Conservation (phyloP, 148 eudicot genomes). For the Polygonum maritimum region DNA sequence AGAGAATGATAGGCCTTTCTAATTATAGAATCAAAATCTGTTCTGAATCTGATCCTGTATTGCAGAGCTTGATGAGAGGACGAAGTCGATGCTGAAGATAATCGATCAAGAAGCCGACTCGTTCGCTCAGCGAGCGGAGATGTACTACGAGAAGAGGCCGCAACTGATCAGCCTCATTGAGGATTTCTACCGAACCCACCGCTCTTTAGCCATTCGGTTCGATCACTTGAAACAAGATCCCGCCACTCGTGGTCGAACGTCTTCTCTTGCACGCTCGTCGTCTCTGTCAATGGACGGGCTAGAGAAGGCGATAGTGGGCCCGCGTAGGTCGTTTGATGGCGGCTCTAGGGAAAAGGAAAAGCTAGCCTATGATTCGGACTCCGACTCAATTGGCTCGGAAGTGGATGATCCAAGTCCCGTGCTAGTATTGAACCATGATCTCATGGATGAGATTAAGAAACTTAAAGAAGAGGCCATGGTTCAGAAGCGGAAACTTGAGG, state of each 20-base stretch:
- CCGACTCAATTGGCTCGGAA: slow-evolving; percentile 58
- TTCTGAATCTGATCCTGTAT: background rate
- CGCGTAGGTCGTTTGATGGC: background rate
- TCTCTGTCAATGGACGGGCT: slow-evolving; percentile 24
- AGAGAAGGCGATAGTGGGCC: background rate
- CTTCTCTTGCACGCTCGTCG: slow-evolving; percentile 38
- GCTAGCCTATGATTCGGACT: slow-evolving; percentile 1
- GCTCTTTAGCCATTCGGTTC: slow-evolving; percentile 70
- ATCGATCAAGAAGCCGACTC: slow-evolving; percentile 95
- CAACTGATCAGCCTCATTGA: slow-evolving; percentile 68
- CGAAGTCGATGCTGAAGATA: slow-evolving; percentile 57
- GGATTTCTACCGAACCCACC: slow-evolving; percentile 69
- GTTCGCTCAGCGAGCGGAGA: slow-evolving; percentile 85
- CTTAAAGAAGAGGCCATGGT: background rate
- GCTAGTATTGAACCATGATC: slow-evolving; percentile 19
- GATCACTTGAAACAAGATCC: slow-evolving; percentile 57
- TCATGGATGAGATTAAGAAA: background rate
- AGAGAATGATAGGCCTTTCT: too few relatives aligned
- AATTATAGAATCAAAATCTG: too few relatives aligned
- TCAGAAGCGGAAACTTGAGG: background rate
- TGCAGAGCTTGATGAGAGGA: slow-evolving; percentile 70
- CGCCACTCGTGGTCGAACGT: slow-evolving; percentile 30
- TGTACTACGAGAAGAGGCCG: slow-evolving; percentile 92
- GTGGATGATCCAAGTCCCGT: slow-evolving; percentile 68
- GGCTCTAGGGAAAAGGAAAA: background rate